Evolutionary conservation across 1,139 yeast genomes (phyloP), one percentile per base, ranked within the genome.

Genomic region (Nakaseomyces bracarensis): DNA sequence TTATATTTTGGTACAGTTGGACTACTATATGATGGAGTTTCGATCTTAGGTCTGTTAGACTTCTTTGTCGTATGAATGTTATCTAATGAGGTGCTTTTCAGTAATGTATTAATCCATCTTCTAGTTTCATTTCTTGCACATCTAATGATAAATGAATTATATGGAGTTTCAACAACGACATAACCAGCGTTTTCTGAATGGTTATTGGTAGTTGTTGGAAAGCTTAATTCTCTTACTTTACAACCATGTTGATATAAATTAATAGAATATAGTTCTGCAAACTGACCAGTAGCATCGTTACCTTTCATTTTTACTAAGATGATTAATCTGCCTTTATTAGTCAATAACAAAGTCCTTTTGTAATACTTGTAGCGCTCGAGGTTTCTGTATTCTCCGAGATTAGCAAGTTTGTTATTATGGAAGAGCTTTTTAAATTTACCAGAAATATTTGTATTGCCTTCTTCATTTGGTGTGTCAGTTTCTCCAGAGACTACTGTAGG

Each of bases 91-190:
- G 26, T 4, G 37, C 55, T 49, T 27, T 48, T 53, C 13, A 44
- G 49, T 6, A 59, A 42, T 5, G 55, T 45, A 8, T 47, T 44
- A 9, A 57, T 45, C 65, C 65, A 60, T n/a, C 44, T 28, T 9
- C 45, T 40, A 18, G 45, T 38, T 20, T 48, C 49, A 16, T 41
- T 42, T 20, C 45, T 46, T 20, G 47, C 23, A 33, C 55, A 44
- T 31, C 48, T 43, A 30, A 60, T 43, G 10, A 60, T 39, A 41
- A 61, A 58, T 2, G 63, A 52, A 36, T 55, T 51, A 42, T 50
- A 57, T 3, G 64, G 64, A 3, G 64, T 58, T 38, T 52, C 56
- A 22, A 55, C 46, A 1, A 51, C 54, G 18, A 58, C 48, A 13
- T 45, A 43, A 27, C 49, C 50, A 15, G 41, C 36, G 21, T 33